Conservation (phyloP, 148 eudicot genomes). For the Oxyria digyna region DNA sequence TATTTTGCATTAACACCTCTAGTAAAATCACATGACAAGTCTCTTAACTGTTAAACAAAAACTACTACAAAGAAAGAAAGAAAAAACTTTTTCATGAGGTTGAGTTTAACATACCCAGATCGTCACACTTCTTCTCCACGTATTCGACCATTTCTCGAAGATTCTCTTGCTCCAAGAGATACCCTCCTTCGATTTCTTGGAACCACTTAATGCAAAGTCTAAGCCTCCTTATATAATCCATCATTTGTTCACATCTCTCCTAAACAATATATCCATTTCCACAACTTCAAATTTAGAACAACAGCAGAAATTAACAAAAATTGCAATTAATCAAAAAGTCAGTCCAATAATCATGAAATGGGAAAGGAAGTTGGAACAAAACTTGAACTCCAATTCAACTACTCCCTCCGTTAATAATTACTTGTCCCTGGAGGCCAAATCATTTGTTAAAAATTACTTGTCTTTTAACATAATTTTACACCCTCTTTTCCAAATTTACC, state of each 20-base stretch:
- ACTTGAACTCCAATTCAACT: too few species aligned
- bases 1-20: conserved; percentile 72
- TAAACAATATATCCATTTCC: conserved; percentile 10
- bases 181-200: conserved; percentile 72
- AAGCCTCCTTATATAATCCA: conserved; percentile 69
- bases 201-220: conserved; percentile 81
- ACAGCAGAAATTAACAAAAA: background rate
- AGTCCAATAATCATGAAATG: background rate
- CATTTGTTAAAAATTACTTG: too few species aligned
- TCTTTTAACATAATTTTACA: too few species aligned
- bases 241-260: conserved; percentile 94
- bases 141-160: conserved; percentile 40
- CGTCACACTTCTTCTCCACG: conserved; percentile 53
- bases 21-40: conserved; percentile 9
- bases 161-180: conserved; percentile 56
- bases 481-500: too few species aligned
- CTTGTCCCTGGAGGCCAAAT: too few species aligned
- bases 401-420: too few species aligned
- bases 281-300: background rate
- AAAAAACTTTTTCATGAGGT: background rate
- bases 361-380: background rate
- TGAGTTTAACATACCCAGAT: conserved; percentile 45
- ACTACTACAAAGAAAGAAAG: background rate
- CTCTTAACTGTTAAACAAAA: background rate
- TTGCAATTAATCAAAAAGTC: background rate